Conservation (phyloP, 352 stramenopile genomes). For the Nothophytophthora sp. region DNA sequence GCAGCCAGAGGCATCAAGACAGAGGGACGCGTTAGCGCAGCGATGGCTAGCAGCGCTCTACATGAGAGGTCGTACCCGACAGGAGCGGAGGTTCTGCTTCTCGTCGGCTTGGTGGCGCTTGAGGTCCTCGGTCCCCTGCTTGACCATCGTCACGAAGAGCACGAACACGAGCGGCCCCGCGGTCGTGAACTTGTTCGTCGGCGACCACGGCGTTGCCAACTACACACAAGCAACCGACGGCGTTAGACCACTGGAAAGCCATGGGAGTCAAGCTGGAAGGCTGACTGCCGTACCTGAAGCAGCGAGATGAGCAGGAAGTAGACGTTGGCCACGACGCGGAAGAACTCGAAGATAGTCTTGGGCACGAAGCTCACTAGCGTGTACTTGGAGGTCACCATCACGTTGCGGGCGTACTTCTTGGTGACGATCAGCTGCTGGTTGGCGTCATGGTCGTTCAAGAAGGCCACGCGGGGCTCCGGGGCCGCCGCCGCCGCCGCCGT, state of each 20-base stretch:
- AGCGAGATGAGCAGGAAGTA: slow-evolving; percentile 95
- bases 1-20: too few relatives aligned
- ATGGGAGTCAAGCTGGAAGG: too few relatives aligned
- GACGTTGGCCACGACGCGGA: slow-evolving; percentile 93
- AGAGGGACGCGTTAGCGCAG: too few relatives aligned
- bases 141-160: slow-evolving; percentile 77
- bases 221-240: too few relatives aligned
- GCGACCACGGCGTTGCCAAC: slow-evolving; percentile 64
- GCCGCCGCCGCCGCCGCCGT: slow-evolving; percentile 19
- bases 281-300: slow-evolving; percentile 86
- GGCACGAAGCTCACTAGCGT: slow-evolving; percentile 91
- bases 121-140: slow-evolving; percentile 79
- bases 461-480: slow-evolving; percentile 43
- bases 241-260: too few relatives aligned
- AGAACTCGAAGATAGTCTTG: slow-evolving; percentile 93
- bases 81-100: slow-evolving; percentile 67
- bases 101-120: slow-evolving; percentile 73
- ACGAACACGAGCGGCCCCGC: slow-evolving; percentile 70
- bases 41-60: too few relatives aligned
- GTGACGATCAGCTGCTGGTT: slow-evolving; percentile 55
- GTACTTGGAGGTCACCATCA: slow-evolving; percentile 92
- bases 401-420: slow-evolving; percentile 71
- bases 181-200: slow-evolving; percentile 82
- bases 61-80: too few relatives aligned
- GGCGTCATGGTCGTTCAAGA: slow-evolving; percentile 51